Conservation (phyloP, 1,139 yeast genomes). For the Eremothecium coryli region DNA sequence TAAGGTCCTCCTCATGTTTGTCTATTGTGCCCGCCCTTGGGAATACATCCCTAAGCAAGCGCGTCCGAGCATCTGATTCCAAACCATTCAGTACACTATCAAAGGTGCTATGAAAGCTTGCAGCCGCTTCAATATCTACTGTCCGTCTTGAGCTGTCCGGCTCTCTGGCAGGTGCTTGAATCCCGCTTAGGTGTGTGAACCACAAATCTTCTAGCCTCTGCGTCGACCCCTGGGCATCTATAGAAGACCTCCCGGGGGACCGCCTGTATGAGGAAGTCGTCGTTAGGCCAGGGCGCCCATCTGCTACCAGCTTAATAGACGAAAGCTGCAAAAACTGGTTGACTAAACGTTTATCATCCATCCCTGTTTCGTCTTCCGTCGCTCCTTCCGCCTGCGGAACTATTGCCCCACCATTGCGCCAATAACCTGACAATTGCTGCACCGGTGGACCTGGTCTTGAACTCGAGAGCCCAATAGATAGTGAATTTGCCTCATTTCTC, state of each 20-base stretch:
- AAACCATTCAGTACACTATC: background rate
- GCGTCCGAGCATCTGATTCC: background rate
- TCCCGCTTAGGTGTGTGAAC: background rate
- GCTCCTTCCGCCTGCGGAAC: no score
- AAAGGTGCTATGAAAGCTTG: background rate
- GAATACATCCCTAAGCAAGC: background rate
- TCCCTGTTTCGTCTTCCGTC: no score
- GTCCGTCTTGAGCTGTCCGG: background rate
- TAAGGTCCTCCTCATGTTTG: background rate
- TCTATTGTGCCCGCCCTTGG: background rate
- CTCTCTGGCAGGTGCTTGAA: background rate
- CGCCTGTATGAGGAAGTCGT: no score
- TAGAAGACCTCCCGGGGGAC: conserved; percentile 1
- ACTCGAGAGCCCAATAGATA: no score
- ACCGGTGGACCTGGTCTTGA: no score
- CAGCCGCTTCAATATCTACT: background rate
- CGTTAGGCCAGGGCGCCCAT: background rate
- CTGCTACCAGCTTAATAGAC: background rate
- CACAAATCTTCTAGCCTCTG: background rate
- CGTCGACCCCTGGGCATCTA: background rate
- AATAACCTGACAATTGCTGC: no score
- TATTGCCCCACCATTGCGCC: no score
- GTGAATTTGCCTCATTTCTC: background rate
- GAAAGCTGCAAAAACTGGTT: conserved; percentile 1
- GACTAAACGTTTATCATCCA: no score